phyloP scores from a whole-genome alignment of 192 early-diverging fungal species.

The Entomortierella beljakovae region DNA sequence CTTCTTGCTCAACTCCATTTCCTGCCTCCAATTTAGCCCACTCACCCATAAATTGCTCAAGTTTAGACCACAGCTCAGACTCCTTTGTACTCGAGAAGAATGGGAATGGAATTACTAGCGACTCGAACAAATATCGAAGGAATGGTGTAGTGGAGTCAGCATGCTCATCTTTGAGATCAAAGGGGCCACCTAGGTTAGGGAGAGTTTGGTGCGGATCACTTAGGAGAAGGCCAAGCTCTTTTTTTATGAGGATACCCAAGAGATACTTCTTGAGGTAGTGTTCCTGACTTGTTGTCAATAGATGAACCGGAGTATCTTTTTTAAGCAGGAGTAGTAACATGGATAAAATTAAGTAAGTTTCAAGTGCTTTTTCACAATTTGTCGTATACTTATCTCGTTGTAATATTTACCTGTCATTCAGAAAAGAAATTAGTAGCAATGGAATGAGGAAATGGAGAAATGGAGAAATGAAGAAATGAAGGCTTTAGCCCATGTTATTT shows the following conservation, averaged over 20 bases:
- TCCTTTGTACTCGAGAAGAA: conserved; percentile 54
- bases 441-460: neutral
- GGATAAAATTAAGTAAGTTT: too few relatives aligned
- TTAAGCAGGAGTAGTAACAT: too few relatives aligned
- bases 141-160: conserved; percentile 52
- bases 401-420: too few relatives aligned
- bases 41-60: conserved; percentile 60
- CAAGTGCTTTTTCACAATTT: too few relatives aligned
- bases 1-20: conserved; percentile 40
- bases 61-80: conserved; percentile 62
- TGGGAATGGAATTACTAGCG: conserved; percentile 61
- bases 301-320: neutral
- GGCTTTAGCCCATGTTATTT: too few relatives aligned
- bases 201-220: conserved; percentile 25
- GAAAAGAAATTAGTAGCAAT: neutral
- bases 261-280: conserved; percentile 69
- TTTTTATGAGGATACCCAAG: conserved; percentile 57
- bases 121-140: conserved; percentile 57
- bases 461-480: neutral
- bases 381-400: too few relatives aligned
- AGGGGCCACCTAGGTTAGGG: conserved; percentile 40
- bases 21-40: conserved; percentile 55
- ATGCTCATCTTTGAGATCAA: conserved; percentile 31
- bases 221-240: conserved; percentile 53
- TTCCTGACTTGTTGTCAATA: conserved; percentile 46